Conservation (phyloP, 1,284 basidiomycete species). For the Fistulinella staudtii region DNA sequence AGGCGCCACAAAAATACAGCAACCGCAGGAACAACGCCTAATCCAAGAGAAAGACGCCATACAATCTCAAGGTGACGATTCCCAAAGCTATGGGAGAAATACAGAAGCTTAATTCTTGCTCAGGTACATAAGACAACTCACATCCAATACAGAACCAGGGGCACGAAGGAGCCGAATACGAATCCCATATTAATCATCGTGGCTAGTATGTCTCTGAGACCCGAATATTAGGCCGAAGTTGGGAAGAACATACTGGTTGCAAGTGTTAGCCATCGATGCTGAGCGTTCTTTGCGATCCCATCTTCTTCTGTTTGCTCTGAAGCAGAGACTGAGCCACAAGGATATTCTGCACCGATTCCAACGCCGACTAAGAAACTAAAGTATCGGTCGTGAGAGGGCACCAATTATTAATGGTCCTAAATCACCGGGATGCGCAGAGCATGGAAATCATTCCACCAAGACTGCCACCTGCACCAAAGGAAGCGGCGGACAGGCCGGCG, state of each 20-base stretch:
- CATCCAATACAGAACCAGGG: conserved; percentile 85
- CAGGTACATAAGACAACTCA: conserved; percentile 33
- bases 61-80: conserved; percentile 76
- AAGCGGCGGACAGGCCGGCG: conserved; percentile 78
- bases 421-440: conserved; percentile 76
- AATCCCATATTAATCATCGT: conserved; percentile 90
- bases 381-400: neutral
- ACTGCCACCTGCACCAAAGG: conserved; percentile 74
- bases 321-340: conserved; percentile 87
- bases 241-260: conserved; percentile 63
- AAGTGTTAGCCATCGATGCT: conserved; percentile 83
- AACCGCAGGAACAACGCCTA: conserved; percentile 80
- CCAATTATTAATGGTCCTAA: conserved; percentile 7
- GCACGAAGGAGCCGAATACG: conserved; percentile 79
- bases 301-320: conserved; percentile 87
- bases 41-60: conserved; percentile 87
- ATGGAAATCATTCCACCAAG: conserved; percentile 70
- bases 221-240: conserved; percentile 1
- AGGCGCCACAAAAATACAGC: conserved; percentile 85
- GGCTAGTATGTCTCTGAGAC: conserved; percentile 39
- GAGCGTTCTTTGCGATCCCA: conserved; percentile 71
- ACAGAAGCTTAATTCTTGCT: neutral
- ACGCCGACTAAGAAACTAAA: conserved; percentile 74
- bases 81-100: conserved; percentile 54
- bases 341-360: conserved; percentile 88